Percentiles rank a stretch among this genome's conserved stretches.
These are phyloP conservation scores for Tephrocybe rancida DNA, from an alignment of 768 basidiomycete genomes.

Conservation along the genomic window DNA sequence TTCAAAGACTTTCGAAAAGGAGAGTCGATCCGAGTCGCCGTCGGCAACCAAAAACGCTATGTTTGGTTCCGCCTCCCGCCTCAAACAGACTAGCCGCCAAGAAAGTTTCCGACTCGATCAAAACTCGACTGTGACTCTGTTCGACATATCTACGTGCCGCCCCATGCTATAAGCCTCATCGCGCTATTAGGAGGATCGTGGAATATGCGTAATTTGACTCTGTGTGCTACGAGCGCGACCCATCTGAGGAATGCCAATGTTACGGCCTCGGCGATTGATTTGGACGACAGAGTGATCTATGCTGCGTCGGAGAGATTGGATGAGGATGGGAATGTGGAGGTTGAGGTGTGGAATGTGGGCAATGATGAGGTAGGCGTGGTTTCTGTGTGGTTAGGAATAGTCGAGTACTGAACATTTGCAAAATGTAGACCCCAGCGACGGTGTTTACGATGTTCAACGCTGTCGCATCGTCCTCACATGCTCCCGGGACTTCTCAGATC, in stretches of 20 bases:
- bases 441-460: slow-evolving; percentile 38
- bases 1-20: neutral
- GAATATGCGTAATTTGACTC: slow-evolving; percentile 60
- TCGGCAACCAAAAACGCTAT: slow-evolving; percentile 6
- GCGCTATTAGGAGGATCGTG: neutral
- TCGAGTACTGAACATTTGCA: slow-evolving; percentile 11
- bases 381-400: neutral
- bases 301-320: slow-evolving; percentile 53
- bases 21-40: neutral
- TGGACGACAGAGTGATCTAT: slow-evolving; percentile 64
- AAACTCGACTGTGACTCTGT: neutral
- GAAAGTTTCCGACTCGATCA: slow-evolving; percentile 17
- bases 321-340: slow-evolving; percentile 50
- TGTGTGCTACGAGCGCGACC: slow-evolving; percentile 33
- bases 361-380: slow-evolving; percentile 19
- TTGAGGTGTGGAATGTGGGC: slow-evolving; percentile 58
- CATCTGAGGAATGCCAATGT: slow-evolving; percentile 36
- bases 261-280: slow-evolving; percentile 55
- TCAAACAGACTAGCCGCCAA: slow-evolving; percentile 16
- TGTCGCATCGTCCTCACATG: slow-evolving; percentile 29
- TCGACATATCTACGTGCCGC: slow-evolving; percentile 1
- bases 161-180: slow-evolving; percentile 8
- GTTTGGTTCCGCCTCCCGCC: slow-evolving; percentile 6
- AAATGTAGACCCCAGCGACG: slow-evolving; percentile 17
- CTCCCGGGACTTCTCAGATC: slow-evolving; percentile 41